These are phyloP conservation scores for Tylopilus sp. DNA, from an alignment of 768 basidiomycete genomes.

Conservation along the genomic window DNA sequence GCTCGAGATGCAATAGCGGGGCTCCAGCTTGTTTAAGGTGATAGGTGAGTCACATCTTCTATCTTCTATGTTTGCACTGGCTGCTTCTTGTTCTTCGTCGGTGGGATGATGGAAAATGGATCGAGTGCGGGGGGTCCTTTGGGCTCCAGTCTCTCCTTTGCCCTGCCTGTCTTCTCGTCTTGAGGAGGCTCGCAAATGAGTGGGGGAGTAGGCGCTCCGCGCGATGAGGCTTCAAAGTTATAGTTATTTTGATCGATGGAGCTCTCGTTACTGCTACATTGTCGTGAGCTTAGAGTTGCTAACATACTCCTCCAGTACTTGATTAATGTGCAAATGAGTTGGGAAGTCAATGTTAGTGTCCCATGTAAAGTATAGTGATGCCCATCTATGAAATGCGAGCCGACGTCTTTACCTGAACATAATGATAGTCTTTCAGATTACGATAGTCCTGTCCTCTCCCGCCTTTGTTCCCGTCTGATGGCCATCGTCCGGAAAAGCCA, in stretches of 20 bases:
- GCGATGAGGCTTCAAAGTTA: constrained; percentile 25
- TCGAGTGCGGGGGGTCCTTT: constrained; percentile 23
- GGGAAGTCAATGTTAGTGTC: constrained; percentile 3
- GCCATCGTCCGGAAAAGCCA: constrained; percentile 75
- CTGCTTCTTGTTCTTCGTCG: constrained; percentile 5
- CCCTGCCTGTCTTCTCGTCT: constrained; percentile 22
- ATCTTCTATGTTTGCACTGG: not conserved
- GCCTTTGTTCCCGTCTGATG: constrained; percentile 40
- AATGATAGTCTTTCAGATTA: constrained; percentile 8
- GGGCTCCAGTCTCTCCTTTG: constrained; percentile 23
- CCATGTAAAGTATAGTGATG: constrained; percentile 11
- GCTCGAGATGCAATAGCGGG: no score
- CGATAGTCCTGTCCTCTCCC: not conserved
- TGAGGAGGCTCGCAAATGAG: constrained; percentile 27
- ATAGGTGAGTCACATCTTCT: constrained; percentile 5
- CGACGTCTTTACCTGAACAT: constrained; percentile 1
- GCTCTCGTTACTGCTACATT: not conserved
- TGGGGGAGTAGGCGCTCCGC: constrained; percentile 21
- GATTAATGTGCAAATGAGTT: constrained; percentile 1
- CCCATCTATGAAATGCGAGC: constrained; percentile 1
- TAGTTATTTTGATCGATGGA: constrained; percentile 32
- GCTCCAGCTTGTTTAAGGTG: not conserved
- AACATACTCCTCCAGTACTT: constrained; percentile 3
- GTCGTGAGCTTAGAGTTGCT: constrained; percentile 4
- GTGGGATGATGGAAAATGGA: constrained; percentile 26